phyloP scores from a whole-genome alignment of 441 rosid genomes.

The Euphorbia neoarborescens region DNA sequence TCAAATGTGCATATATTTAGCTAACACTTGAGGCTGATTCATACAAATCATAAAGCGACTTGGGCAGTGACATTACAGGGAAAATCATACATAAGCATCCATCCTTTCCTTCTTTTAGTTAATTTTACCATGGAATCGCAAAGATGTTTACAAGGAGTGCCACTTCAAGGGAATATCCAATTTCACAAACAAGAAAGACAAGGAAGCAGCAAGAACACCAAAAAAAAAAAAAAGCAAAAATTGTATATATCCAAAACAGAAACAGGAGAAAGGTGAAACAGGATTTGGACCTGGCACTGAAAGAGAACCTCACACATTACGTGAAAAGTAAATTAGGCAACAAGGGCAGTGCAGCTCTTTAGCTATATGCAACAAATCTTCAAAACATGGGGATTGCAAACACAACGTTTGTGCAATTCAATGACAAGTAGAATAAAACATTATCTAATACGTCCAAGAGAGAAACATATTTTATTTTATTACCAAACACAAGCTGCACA shows the following conservation, averaged over 20 bases:
- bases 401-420: neutral
- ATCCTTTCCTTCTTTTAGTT: neutral
- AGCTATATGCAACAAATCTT: neutral
- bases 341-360: neutral
- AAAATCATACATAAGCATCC: neutral
- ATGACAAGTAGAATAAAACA: neutral
- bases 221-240: neutral
- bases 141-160: neutral
- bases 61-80: neutral
- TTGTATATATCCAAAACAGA: neutral
- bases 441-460: neutral
- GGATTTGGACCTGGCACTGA: neutral
- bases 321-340: neutral
- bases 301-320: neutral
- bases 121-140: neutral
- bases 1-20: neutral
- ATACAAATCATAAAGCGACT: neutral
- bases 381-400: neutral
- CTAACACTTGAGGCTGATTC: neutral
- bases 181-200: neutral
- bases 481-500: slow-evolving; percentile 1
- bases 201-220: neutral
- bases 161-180: neutral
- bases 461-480: neutral
- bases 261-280: neutral